These are phyloP conservation scores for Mitragyna speciosa DNA, from an alignment of 257 asterid genomes.

Conservation along the genomic window DNA sequence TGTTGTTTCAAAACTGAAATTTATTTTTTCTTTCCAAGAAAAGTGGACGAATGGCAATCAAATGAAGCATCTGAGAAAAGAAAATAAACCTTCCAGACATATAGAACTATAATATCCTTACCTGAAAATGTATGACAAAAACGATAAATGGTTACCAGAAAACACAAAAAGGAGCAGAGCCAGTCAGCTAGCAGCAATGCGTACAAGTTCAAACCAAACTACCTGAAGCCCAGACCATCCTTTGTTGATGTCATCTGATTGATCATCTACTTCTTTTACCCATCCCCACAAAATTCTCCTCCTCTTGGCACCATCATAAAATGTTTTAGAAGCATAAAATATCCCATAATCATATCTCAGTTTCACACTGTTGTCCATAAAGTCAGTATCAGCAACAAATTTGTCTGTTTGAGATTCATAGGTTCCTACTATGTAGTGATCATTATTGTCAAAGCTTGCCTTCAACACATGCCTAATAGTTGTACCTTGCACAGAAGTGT, in stretches of 20 bases:
- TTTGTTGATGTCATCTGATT: constrained; percentile 43
- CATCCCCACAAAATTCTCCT: constrained; percentile 79
- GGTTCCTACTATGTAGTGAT: constrained; percentile 58
- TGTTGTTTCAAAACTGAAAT: too few relatives aligned
- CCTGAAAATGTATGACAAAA: too few relatives aligned
- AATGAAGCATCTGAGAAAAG: too few relatives aligned
- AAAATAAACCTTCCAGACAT: too few relatives aligned
- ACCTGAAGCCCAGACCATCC: constrained; percentile 58
- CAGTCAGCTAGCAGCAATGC: too few relatives aligned
- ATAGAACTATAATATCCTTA: too few relatives aligned
- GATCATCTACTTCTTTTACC: constrained; percentile 61
- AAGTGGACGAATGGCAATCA: too few relatives aligned
- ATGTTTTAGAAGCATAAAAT: constrained; percentile 78
- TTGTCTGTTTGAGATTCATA: constrained; percentile 39
- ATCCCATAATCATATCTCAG: constrained; percentile 72
- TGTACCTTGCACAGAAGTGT: constrained; percentile 43
- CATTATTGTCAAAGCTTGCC: constrained; percentile 57
- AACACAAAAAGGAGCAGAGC: too few relatives aligned
- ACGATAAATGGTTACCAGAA: too few relatives aligned
- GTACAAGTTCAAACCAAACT: background rate
- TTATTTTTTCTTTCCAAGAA: too few relatives aligned
- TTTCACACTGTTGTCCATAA: constrained; percentile 51
- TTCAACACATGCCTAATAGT: constrained; percentile 55
- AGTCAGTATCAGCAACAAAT: constrained; percentile 44
- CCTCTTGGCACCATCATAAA: constrained; percentile 52